These are phyloP conservation scores for Zygotorulaspora chibaensis DNA, from an alignment of 805 yeast genomes.

Conservation along the genomic window DNA sequence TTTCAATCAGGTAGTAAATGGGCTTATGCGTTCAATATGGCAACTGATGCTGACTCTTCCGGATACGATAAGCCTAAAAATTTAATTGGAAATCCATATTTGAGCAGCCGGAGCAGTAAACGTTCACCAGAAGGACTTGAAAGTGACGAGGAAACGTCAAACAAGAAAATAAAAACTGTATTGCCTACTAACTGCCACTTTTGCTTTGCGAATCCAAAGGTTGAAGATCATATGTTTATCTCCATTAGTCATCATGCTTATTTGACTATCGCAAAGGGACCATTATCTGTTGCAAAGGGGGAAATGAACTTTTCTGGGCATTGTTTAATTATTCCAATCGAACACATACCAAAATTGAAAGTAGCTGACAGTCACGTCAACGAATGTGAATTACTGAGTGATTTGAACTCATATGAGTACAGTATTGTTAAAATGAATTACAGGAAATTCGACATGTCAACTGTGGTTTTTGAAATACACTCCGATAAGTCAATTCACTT, in stretches of 20 bases:
- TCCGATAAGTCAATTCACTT: slow-evolving; percentile 63
- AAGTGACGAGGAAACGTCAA: slow-evolving; percentile 1
- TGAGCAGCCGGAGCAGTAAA: slow-evolving; percentile 3
- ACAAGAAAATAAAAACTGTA: slow-evolving; percentile 40
- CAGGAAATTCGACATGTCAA: slow-evolving; percentile 41
- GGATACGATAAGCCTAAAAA: slow-evolving; percentile 23
- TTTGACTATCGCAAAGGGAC: slow-evolving; percentile 82
- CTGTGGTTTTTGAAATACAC: slow-evolving; percentile 68
- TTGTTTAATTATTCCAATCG: slow-evolving; percentile 73
- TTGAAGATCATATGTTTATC: slow-evolving; percentile 75
- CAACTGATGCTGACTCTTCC: slow-evolving; percentile 28
- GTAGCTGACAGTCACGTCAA: slow-evolving; percentile 20
- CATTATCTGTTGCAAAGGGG: slow-evolving; percentile 53
- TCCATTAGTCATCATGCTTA: slow-evolving; percentile 66
- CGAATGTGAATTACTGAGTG: slow-evolving; percentile 35
- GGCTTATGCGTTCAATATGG: slow-evolving; percentile 68
- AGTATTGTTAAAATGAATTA: slow-evolving; percentile 48
- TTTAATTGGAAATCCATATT: slow-evolving; percentile 35
- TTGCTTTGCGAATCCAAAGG: slow-evolving; percentile 73
- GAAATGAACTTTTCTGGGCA: slow-evolving; percentile 68
- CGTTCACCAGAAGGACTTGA: slow-evolving; percentile 11
- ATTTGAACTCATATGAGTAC: slow-evolving; percentile 44
- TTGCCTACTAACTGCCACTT: slow-evolving; percentile 69
- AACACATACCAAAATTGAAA: slow-evolving; percentile 54
- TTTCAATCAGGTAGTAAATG: slow-evolving; percentile 56